Conservation (phyloP, 257 asterid genomes). For the Apocynum venetum region DNA sequence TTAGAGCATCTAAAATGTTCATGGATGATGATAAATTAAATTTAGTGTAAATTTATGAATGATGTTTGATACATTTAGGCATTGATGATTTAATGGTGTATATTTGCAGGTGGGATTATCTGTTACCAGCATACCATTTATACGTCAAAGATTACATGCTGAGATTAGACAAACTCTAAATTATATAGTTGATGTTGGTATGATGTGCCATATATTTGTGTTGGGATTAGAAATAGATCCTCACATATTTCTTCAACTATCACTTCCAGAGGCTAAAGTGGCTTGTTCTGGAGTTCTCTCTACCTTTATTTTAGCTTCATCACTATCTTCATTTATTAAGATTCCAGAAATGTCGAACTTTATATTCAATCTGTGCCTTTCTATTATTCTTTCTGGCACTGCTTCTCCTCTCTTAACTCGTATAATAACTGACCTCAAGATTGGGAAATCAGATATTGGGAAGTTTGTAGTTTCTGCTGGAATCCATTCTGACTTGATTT, state of each 20-base stretch:
- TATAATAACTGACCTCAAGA: slow-evolving; percentile 73
- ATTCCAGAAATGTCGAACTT: slow-evolving; percentile 31
- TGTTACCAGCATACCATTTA: slow-evolving; percentile 53
- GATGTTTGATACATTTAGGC: background rate
- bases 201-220: slow-evolving; percentile 88
- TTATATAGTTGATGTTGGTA: slow-evolving; percentile 74
- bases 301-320: slow-evolving; percentile 57
- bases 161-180: slow-evolving; percentile 52
- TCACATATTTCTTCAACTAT: slow-evolving; percentile 56
- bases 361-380: slow-evolving; percentile 59
- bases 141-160: slow-evolving; percentile 32
- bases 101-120: slow-evolving; percentile 65
- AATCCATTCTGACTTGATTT: slow-evolving; percentile 58
- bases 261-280: slow-evolving; percentile 69
- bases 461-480: slow-evolving; percentile 75
- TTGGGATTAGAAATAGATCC: slow-evolving; percentile 87
- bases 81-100: too few species aligned
- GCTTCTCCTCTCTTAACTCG: slow-evolving; percentile 66
- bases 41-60: background rate
- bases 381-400: slow-evolving; percentile 58
- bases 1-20: too few species aligned
- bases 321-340: slow-evolving; percentile 43
- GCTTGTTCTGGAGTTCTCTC: slow-evolving; percentile 60
- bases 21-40: too few species aligned
- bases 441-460: slow-evolving; percentile 89